A percentile compares a stretch with the other conserved stretches of the same genome.
phyloP scores from a whole-genome alignment of 768 basidiomycete genomes.

The Auriculariales sp. region DNA sequence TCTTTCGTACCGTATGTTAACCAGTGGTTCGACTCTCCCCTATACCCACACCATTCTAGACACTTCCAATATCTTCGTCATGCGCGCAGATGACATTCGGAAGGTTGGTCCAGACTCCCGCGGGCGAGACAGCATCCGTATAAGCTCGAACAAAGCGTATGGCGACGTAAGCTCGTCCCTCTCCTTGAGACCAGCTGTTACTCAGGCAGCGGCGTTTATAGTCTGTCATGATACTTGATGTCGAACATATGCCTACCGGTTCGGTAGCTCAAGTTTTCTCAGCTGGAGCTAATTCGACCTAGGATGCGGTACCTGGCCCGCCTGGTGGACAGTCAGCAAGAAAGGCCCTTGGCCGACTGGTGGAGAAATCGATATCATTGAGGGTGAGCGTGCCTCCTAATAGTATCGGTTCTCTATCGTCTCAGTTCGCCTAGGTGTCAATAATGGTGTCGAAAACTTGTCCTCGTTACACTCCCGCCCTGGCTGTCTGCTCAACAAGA shows the following conservation, averaged over 20 bases:
- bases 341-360: slow-evolving; percentile 9
- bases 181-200: too few relatives aligned
- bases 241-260: slow-evolving; percentile 46
- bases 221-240: slow-evolving; percentile 33
- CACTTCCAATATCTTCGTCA: slow-evolving; percentile 31
- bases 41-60: background rate
- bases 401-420: background rate
- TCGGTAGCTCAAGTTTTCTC: slow-evolving; percentile 13
- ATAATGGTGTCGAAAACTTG: slow-evolving; percentile 28
- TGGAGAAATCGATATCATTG: slow-evolving; percentile 45
- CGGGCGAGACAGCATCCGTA: slow-evolving; percentile 46
- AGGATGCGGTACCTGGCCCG: slow-evolving; percentile 36
- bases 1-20: slow-evolving; percentile 30
- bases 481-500: slow-evolving; percentile 28
- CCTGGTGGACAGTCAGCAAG: slow-evolving; percentile 42
- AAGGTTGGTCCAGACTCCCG: slow-evolving; percentile 22
- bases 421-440: slow-evolving; percentile 27
- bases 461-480: slow-evolving; percentile 41
- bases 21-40: background rate
- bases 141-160: slow-evolving; percentile 30
- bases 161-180: slow-evolving; percentile 14
- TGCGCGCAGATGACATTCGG: slow-evolving; percentile 36
- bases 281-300: background rate
- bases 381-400: slow-evolving; percentile 21
- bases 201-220: background rate